These are phyloP conservation scores for Neonectria coccinea DNA, from an alignment of 2,329 filamentous ascomycete genomes.

Conservation along the genomic window DNA sequence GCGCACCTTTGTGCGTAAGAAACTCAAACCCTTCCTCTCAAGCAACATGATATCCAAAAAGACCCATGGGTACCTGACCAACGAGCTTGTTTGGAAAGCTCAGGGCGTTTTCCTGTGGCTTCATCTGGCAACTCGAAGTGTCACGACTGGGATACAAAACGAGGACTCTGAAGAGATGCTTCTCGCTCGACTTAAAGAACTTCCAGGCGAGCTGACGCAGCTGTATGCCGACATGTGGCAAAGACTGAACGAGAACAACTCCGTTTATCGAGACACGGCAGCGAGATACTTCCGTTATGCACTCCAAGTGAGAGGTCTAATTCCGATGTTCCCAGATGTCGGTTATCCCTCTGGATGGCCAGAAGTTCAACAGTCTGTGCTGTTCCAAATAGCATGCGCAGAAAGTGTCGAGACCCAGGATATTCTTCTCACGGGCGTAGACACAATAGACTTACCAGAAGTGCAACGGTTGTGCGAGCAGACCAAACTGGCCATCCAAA, in stretches of 20 bases:
- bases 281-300: conserved; percentile 17
- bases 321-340: not conserved
- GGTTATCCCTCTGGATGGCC: not conserved
- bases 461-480: conserved; percentile 1
- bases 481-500: not conserved
- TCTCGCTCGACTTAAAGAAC: accelerated
- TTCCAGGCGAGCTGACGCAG: conserved; percentile 13
- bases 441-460: not conserved
- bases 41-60: not conserved
- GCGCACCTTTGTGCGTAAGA: conserved; percentile 10
- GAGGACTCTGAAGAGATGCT: not conserved
- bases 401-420: not conserved
- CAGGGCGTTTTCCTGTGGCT: conserved; percentile 27
- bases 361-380: not conserved
- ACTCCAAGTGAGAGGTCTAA: not conserved
- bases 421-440: not conserved
- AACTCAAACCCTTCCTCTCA: conserved; percentile 3
- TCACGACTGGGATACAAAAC: not conserved
- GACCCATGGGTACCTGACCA: not conserved
- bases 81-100: conserved; percentile 12
- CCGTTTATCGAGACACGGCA: conserved; percentile 18
- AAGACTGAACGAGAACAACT: conserved; percentile 9
- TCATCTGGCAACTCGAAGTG: conserved; percentile 8
- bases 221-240: conserved; percentile 32
- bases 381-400: conserved; percentile 14